Conservation (phyloP, 441 rosid genomes). For the Lepidium campestre region DNA sequence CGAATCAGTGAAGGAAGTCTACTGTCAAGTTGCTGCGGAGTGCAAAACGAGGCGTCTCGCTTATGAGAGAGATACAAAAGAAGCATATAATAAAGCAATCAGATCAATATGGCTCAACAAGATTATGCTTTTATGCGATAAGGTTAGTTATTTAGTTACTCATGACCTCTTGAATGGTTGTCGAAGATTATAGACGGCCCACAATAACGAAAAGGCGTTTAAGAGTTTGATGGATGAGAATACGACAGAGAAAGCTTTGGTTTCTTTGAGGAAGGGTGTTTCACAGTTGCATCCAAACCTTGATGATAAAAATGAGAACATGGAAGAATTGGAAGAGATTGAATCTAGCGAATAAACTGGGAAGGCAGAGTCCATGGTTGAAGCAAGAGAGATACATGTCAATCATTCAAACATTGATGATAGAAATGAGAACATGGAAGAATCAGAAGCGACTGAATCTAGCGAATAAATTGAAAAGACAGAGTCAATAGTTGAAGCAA, state of each 20-base stretch:
- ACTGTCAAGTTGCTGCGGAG: slow-evolving; percentile 46
- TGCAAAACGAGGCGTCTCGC: slow-evolving; percentile 39
- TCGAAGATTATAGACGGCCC: slow-evolving; percentile 18
- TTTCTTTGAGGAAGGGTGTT: slow-evolving; percentile 20
- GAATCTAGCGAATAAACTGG: slow-evolving; percentile 9
- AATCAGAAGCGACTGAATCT: slow-evolving; percentile 13
- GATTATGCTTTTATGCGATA: slow-evolving; percentile 26
- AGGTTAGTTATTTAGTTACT: slow-evolving; percentile 29
- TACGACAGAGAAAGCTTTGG: slow-evolving; percentile 18
- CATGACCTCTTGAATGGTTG: slow-evolving; percentile 22
- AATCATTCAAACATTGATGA: slow-evolving; percentile 7
- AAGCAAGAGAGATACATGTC: neutral
- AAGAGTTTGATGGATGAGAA: slow-evolving; percentile 8
- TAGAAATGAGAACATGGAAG: slow-evolving; percentile 1
- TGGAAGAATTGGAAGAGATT: slow-evolving; percentile 14
- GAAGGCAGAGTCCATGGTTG: slow-evolving; percentile 15
- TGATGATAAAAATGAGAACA: neutral
- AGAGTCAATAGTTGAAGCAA: slow-evolving; percentile 13
- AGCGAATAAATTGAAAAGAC: slow-evolving; percentile 9
- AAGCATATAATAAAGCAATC: slow-evolving; percentile 22
- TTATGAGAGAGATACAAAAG: slow-evolving; percentile 1
- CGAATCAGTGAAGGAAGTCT: slow-evolving; percentile 47
- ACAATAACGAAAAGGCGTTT: slow-evolving; percentile 9
- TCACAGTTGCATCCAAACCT: slow-evolving; percentile 3
- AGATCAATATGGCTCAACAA: slow-evolving; percentile 22